Evolutionary conservation across 2,329 filamentous ascomycete species (phyloP).

Genomic region (Trichoderma koningii): DNA sequence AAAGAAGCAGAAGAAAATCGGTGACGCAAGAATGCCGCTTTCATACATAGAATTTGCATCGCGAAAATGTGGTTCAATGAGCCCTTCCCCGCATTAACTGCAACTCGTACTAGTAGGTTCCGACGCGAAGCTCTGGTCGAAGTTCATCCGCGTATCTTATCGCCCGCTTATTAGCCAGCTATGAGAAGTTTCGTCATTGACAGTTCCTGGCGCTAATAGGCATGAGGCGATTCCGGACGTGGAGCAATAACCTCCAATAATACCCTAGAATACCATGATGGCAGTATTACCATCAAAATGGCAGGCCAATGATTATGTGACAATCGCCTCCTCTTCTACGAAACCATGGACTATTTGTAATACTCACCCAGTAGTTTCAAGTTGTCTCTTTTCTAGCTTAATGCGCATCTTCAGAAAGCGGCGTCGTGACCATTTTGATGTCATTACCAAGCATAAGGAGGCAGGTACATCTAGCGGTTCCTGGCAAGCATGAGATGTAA

Average conservation of each 20-base stretch:
- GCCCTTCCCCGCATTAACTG: not conserved
- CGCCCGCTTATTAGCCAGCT: not conserved
- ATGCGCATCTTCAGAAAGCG: too few species aligned
- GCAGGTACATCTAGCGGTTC: too few species aligned
- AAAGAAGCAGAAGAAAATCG: too few species aligned
- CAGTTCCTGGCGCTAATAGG: too few species aligned
- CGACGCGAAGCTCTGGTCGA: not conserved
- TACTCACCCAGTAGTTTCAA: too few species aligned
- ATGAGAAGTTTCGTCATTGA: not conserved
- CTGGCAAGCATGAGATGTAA: too few species aligned
- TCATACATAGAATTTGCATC: too few species aligned
- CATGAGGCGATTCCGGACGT: too few species aligned
- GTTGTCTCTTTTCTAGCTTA: too few species aligned
- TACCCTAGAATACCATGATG: not conserved
- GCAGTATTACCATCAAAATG: not conserved
- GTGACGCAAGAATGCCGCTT: not conserved
- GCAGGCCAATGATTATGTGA: not conserved
- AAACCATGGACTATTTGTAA: not conserved
- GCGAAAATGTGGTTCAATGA: not conserved
- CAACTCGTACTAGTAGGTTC: slow-evolving; percentile 6
- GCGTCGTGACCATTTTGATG: too few species aligned
- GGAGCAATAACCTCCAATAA: not conserved
- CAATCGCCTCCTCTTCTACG: not conserved
- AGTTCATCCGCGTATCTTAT: not conserved
- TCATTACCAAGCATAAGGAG: too few species aligned